These are phyloP conservation scores for Agrocybe pediades DNA, from an alignment of 768 basidiomycete species.

Conservation along the genomic window DNA sequence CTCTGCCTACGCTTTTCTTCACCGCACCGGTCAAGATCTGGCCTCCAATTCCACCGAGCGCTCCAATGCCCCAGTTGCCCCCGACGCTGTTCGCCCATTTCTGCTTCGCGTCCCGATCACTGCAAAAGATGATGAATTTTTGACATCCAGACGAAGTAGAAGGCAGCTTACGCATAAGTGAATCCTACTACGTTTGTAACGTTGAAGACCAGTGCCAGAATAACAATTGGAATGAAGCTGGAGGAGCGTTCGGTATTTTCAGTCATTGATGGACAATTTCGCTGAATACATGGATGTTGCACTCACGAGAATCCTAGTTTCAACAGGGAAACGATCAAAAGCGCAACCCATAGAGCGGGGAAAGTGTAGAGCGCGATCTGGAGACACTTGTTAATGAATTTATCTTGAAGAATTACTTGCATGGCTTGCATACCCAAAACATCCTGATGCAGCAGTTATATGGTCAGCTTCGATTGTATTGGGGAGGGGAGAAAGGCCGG, in stretches of 20 bases:
- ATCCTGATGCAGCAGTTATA: constrained; percentile 52
- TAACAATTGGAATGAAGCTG: constrained; percentile 94
- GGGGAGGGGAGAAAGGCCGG: background rate
- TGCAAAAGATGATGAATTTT: constrained; percentile 26
- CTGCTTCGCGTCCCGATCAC: constrained; percentile 91
- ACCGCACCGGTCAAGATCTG: constrained; percentile 82
- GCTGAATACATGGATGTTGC: background rate
- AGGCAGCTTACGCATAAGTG: constrained; percentile 78
- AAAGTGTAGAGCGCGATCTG: constrained; percentile 89
- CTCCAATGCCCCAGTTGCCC: constrained; percentile 68
- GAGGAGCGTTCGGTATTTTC: background rate
- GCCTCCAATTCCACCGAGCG: constrained; percentile 79
- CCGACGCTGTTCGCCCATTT: constrained; percentile 82
- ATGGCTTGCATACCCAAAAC: constrained; percentile 74
- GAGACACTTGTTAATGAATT: background rate
- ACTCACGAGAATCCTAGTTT: constrained; percentile 87
- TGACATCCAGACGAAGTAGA: background rate
- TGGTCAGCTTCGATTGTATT: constrained; percentile 3
- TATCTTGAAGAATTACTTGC: background rate
- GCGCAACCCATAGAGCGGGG: constrained; percentile 83
- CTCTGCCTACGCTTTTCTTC: constrained; percentile 75
- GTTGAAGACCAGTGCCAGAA: constrained; percentile 95
- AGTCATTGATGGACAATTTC: background rate
- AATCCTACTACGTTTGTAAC: constrained; percentile 94
- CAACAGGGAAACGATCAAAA: constrained; percentile 87